Evolutionary conservation across 208 protist genomes (phyloP).

Genomic region (Novymonas esmeraldas): DNA sequence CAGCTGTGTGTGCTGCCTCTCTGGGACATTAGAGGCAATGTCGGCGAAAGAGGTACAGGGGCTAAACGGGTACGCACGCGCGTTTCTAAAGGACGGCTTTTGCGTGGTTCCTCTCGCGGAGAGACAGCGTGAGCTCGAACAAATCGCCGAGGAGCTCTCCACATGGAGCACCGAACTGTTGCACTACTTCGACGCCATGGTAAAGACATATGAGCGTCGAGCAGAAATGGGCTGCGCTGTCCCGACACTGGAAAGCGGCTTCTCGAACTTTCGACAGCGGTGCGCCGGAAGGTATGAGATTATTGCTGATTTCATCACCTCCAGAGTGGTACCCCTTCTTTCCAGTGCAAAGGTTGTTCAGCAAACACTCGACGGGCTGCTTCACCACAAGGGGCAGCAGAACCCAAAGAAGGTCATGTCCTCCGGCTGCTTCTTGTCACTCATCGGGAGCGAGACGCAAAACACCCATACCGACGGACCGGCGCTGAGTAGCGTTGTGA

Average conservation of each 20-base stretch:
- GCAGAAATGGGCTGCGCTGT: constrained; percentile 21
- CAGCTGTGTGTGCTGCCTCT: constrained; percentile 59
- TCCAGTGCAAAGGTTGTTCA: constrained; percentile 38
- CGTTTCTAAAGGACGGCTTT: constrained; percentile 57
- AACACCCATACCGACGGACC: constrained; percentile 64
- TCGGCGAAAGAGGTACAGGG: background rate
- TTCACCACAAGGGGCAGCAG: constrained; percentile 12
- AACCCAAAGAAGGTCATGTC: constrained; percentile 52
- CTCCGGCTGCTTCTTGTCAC: constrained; percentile 66
- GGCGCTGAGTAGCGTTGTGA: constrained; percentile 42
- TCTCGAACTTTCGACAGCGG: constrained; percentile 68
- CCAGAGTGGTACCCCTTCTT: constrained; percentile 45
- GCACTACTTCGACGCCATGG: constrained; percentile 39
- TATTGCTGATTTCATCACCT: constrained; percentile 49
- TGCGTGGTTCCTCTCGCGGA: constrained; percentile 46
- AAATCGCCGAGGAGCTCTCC: constrained; percentile 11
- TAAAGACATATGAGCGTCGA: constrained; percentile 48
- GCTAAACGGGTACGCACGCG: constrained; percentile 37
- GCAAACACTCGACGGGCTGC: constrained; percentile 33
- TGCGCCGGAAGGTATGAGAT: constrained; percentile 69
- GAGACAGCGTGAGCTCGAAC: background rate
- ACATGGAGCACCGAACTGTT: constrained; percentile 38
- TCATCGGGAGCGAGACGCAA: constrained; percentile 53
- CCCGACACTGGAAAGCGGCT: constrained; percentile 53
- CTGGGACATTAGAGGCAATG: constrained; percentile 14